Percentiles rank a stretch among this genome's conserved stretches.
Evolutionary conservation across 140 eudicot genomes (phyloP).

Genomic region (Anethum foeniculum): DNA sequence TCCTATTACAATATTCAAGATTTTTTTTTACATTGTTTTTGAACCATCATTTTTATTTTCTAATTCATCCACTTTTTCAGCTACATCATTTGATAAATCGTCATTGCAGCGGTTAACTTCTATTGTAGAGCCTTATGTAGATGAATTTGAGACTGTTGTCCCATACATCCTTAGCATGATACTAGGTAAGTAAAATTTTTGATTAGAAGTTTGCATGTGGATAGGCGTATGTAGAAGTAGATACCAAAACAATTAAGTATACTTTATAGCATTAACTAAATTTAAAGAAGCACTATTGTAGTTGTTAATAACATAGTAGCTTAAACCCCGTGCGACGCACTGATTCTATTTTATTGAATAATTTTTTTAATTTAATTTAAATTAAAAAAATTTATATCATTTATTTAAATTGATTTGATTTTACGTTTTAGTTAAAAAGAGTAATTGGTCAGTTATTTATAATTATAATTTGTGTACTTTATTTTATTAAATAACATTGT

Average conservation of each 20-base stretch:
- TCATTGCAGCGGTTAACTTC: slow-evolving; percentile 67
- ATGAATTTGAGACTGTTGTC: slow-evolving; percentile 48
- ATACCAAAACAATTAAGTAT: not conserved
- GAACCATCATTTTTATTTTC: not conserved
- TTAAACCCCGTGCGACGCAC: too few relatives aligned
- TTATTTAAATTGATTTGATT: too few relatives aligned
- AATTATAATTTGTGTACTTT: too few relatives aligned
- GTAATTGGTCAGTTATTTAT: too few relatives aligned
- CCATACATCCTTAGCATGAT: slow-evolving; percentile 82
- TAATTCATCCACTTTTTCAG: slow-evolving; percentile 27
- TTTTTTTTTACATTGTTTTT: not conserved
- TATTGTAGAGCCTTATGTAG: slow-evolving; percentile 48
- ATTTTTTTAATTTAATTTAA: too few relatives aligned
- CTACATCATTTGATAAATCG: slow-evolving; percentile 84
- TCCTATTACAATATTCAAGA: not conserved
- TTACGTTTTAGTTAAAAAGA: too few relatives aligned
- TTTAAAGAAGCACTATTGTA: not conserved
- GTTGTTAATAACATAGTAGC: too few relatives aligned
- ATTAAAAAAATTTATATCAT: too few relatives aligned
- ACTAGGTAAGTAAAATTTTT: slow-evolving; percentile 52
- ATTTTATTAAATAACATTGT: too few relatives aligned
- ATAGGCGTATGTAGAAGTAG: not conserved
- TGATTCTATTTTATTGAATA: too few relatives aligned
- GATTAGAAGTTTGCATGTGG: not conserved
- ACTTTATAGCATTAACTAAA: not conserved